Conservation (phyloP, 306 rosid genomes). For the Ochetophila trinervis region DNA sequence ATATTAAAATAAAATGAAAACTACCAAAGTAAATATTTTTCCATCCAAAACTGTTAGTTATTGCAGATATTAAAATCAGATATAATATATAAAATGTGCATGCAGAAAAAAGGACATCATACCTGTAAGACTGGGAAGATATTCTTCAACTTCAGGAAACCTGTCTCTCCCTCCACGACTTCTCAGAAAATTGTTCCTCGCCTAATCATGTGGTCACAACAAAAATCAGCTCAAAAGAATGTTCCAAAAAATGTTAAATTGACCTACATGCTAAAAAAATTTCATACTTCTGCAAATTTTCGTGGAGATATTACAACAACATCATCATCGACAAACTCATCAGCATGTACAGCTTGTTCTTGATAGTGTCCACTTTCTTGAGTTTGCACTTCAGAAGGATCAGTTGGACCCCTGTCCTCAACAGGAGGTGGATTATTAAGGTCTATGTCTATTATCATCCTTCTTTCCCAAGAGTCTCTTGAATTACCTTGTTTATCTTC, state of each 20-base stretch:
- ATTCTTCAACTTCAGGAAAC: not conserved
- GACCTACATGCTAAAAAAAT: not conserved
- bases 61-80: not conserved
- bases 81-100: not conserved
- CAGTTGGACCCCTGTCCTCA: slow-evolving; percentile 1
- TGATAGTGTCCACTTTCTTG: slow-evolving; percentile 6
- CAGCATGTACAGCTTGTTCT: not conserved
- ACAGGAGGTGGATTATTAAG: slow-evolving; percentile 24
- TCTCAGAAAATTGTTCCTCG: slow-evolving; percentile 8
- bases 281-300: slow-evolving; percentile 12
- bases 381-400: not conserved
- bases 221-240: not conserved
- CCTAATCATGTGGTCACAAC: not conserved
- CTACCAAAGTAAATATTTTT: no score
- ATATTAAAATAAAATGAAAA: no score
- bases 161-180: not conserved
- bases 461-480: not conserved
- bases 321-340: slow-evolving; percentile 9
- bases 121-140: not conserved
- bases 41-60: no score
- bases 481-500: not conserved
- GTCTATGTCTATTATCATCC: slow-evolving; percentile 5
- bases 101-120: not conserved
- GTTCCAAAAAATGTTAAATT: not conserved
- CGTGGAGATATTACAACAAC: slow-evolving; percentile 16